phyloP scores from a whole-genome alignment of 345 rosid species.

The Hibiscus mutabilis region DNA sequence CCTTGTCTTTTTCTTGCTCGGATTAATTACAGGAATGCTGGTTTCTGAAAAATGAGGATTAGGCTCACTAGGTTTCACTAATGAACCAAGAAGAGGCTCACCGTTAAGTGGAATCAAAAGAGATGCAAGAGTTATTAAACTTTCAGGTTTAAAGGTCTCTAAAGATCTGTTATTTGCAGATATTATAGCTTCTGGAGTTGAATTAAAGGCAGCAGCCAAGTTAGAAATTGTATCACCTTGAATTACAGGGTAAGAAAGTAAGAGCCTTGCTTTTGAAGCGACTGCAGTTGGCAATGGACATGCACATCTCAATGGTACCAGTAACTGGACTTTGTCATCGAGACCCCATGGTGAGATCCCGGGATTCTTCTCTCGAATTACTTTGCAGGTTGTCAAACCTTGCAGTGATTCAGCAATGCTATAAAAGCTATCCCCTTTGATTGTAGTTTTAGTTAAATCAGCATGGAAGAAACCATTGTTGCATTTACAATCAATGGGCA shows the following conservation, averaged over 20 bases:
- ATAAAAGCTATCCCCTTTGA: slow-evolving; percentile 54
- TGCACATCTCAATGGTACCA: slow-evolving; percentile 52
- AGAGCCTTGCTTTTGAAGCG: slow-evolving; percentile 23
- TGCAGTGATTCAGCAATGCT: slow-evolving; percentile 52
- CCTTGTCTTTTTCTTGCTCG: slow-evolving; percentile 27
- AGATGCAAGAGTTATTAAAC: slow-evolving; percentile 38
- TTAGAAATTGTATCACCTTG: slow-evolving; percentile 47
- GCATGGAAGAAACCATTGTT: slow-evolving; percentile 50
- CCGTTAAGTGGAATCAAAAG: slow-evolving; percentile 55
- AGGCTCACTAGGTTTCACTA: slow-evolving; percentile 32
- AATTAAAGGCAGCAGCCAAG: slow-evolving; percentile 54
- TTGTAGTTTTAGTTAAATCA: slow-evolving; percentile 33
- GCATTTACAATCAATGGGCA: slow-evolving; percentile 66
- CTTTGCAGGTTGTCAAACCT: slow-evolving; percentile 67
- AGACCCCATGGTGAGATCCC: slow-evolving; percentile 39
- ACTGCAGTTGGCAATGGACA: slow-evolving; percentile 41
- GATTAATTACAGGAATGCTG: slow-evolving; percentile 21
- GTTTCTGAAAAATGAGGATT: slow-evolving; percentile 25
- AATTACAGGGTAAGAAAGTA: slow-evolving; percentile 57
- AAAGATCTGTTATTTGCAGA: slow-evolving; percentile 47
- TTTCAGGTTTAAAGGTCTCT: slow-evolving; percentile 26
- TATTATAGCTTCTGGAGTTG: slow-evolving; percentile 51
- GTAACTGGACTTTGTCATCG: slow-evolving; percentile 31
- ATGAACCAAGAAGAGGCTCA: slow-evolving; percentile 33
- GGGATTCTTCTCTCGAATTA: slow-evolving; percentile 47